These are phyloP conservation scores for Aspergillus proliferans DNA, from an alignment of 2,329 filamentous ascomycete species.

Conservation along the genomic window DNA sequence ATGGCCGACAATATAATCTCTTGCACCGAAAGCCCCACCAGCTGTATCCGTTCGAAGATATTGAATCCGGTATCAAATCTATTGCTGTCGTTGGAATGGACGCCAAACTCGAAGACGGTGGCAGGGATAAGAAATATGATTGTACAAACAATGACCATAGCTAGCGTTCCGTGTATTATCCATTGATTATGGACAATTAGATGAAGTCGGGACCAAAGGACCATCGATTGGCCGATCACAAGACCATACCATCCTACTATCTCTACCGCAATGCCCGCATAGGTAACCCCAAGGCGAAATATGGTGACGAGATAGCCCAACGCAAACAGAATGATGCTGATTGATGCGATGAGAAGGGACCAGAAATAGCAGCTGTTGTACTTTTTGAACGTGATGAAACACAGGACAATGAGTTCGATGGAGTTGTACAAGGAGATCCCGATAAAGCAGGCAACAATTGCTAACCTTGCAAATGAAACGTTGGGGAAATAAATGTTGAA, in stretches of 20 bases:
- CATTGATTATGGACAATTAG: slow-evolving; percentile 30
- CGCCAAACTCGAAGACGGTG: slow-evolving; percentile 29
- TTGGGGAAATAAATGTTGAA: no score
- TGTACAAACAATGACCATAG: slow-evolving; percentile 37
- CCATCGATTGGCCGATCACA: slow-evolving; percentile 34
- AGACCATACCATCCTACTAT: no score
- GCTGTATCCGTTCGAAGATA: slow-evolving; percentile 45
- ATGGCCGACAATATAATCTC: slow-evolving; percentile 45
- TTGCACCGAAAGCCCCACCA: slow-evolving; percentile 48
- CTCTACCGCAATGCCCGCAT: no score
- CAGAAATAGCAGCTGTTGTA: background rate
- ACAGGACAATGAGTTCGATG: background rate
- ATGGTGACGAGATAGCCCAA: background rate
- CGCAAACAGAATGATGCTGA: background rate
- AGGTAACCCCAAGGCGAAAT: background rate
- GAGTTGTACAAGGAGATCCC: background rate
- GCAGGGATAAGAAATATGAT: slow-evolving; percentile 35
- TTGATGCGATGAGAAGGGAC: background rate
- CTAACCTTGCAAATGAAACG: background rate
- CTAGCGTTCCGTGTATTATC: slow-evolving; percentile 28
- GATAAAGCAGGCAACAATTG: background rate
- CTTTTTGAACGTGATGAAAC: background rate
- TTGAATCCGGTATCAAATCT: slow-evolving; percentile 21
- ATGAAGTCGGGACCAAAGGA: slow-evolving; percentile 42
- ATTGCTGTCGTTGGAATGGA: slow-evolving; percentile 6